Conservation (phyloP, 176 grass and related monocot genomes). For the Musa itinerans region DNA sequence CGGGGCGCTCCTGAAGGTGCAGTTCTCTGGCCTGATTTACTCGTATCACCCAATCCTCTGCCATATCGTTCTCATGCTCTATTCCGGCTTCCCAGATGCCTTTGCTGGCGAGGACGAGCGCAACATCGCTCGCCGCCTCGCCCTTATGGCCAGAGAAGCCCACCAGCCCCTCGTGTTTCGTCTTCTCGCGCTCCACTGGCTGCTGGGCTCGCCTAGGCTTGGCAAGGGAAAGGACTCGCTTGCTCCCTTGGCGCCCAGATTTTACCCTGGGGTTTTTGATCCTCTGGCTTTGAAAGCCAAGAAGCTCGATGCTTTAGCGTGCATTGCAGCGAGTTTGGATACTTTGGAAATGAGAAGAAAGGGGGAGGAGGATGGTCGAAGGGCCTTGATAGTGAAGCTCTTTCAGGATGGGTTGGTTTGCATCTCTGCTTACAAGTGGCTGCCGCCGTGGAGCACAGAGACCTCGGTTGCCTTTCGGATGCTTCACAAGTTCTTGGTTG, state of each 20-base stretch:
- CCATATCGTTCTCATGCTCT: slow-evolving; percentile 64
- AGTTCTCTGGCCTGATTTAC: slow-evolving; percentile 65
- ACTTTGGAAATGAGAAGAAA: slow-evolving; percentile 14
- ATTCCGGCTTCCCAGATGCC: slow-evolving; percentile 43
- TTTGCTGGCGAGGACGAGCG: slow-evolving; percentile 56
- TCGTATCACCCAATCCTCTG: slow-evolving; percentile 55
- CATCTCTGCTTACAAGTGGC: slow-evolving; percentile 63
- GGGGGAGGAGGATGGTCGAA: slow-evolving; percentile 13
- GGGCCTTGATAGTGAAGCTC: slow-evolving; percentile 16
- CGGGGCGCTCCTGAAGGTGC: slow-evolving; percentile 71
- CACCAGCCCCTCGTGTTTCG: slow-evolving; percentile 44
- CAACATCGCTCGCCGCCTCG: slow-evolving; percentile 41
- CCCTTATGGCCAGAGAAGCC: slow-evolving; percentile 38
- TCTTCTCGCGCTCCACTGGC: slow-evolving; percentile 75
- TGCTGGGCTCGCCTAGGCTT: slow-evolving; percentile 44
- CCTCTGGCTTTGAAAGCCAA: slow-evolving; percentile 77
- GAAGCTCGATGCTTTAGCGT: slow-evolving; percentile 63
- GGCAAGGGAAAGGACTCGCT: slow-evolving; percentile 19
- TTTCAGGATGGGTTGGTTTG: slow-evolving; percentile 64
- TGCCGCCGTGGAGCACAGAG: slow-evolving; percentile 76
- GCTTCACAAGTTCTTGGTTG: slow-evolving; percentile 51
- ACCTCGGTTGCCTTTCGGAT: slow-evolving; percentile 59
- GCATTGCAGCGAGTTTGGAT: slow-evolving; percentile 26
- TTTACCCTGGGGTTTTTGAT: slow-evolving; percentile 67
- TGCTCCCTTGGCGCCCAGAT: slow-evolving; percentile 17